Percentiles rank a stretch among this genome's conserved stretches.
Evolutionary conservation across 805 yeast species (phyloP).

Genomic region (Candida ficus): DNA sequence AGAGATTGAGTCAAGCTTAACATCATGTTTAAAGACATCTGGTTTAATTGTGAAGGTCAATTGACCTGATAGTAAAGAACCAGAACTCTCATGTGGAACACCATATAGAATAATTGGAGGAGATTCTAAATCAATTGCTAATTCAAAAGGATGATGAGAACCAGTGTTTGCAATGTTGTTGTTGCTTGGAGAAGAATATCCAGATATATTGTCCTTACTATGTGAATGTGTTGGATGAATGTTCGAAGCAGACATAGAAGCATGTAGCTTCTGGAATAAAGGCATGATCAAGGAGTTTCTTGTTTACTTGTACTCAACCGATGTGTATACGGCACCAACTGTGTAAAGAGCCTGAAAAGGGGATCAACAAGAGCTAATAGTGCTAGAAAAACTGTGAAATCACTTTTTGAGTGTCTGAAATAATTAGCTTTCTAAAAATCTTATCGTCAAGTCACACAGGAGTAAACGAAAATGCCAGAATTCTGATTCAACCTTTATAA

Average conservation of each 20-base stretch:
- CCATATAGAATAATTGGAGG: slow-evolving; percentile 92
- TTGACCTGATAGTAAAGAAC: slow-evolving; percentile 81
- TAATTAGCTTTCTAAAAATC: no score
- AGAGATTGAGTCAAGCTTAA: slow-evolving; percentile 11
- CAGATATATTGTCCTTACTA: background rate
- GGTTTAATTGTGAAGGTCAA: slow-evolving; percentile 51
- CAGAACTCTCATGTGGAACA: slow-evolving; percentile 67
- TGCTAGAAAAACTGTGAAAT: no score
- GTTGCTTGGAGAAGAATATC: slow-evolving; percentile 1
- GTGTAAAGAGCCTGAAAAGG: no score
- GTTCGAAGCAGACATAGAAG: slow-evolving; percentile 17
- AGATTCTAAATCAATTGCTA: slow-evolving; percentile 69
- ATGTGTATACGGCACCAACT: no score
- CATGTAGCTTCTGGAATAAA: slow-evolving; percentile 20
- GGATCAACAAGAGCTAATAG: no score
- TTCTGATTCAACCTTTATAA: no score
- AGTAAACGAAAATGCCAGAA: no score
- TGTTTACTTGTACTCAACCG: background rate
- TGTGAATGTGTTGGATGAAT: slow-evolving; percentile 3
- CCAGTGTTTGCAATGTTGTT: slow-evolving; percentile 21
- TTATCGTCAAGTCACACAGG: no score
- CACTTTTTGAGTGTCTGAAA: no score
- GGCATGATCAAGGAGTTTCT: slow-evolving; percentile 13
- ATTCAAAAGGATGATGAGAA: slow-evolving; percentile 33
- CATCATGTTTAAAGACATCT: slow-evolving; percentile 15